phyloP scores from a whole-genome alignment of 108 stramenopile species.

The Pseudonitzschia multiseries region DNA sequence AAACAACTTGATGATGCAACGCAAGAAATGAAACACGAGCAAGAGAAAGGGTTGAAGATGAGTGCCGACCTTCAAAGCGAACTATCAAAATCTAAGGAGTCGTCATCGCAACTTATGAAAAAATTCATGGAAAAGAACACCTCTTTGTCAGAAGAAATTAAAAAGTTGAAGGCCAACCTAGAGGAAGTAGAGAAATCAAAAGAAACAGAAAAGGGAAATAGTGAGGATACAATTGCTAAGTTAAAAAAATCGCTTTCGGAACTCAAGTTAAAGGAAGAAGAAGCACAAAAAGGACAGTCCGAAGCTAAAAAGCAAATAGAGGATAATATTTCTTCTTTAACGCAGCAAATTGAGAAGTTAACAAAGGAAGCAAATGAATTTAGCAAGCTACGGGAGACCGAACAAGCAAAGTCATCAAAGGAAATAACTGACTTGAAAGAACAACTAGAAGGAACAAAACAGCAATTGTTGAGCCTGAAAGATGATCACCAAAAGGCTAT shows the following conservation, averaged over 20 bases:
- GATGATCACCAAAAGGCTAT: constrained; percentile 8
- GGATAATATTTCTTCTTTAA: constrained; percentile 8
- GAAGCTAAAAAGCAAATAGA: constrained; percentile 5
- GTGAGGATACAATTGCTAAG: not conserved
- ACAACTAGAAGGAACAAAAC: constrained; percentile 2
- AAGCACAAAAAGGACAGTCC: not conserved
- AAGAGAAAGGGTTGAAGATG: not conserved
- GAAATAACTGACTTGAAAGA: constrained; percentile 8
- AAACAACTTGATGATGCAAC: not conserved
- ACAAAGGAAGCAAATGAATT: not conserved
- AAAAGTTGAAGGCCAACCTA: not conserved
- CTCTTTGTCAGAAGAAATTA: not conserved
- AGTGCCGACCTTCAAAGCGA: constrained; percentile 5
- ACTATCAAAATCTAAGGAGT: not conserved
- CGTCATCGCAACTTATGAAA: not conserved
- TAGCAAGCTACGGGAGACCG: not conserved
- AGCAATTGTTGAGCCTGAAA: not conserved
- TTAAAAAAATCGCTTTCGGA: not conserved
- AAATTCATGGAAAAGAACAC: not conserved
- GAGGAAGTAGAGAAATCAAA: not conserved
- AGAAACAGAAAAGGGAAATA: constrained; percentile 1
- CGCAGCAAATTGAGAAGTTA: constrained; percentile 8
- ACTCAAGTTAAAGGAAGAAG: constrained; percentile 10
- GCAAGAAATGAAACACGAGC: constrained; percentile 12
- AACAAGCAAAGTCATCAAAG: not conserved